phyloP scores from a whole-genome alignment of 441 rosid species.

The Pelargonium cotyledonis region DNA sequence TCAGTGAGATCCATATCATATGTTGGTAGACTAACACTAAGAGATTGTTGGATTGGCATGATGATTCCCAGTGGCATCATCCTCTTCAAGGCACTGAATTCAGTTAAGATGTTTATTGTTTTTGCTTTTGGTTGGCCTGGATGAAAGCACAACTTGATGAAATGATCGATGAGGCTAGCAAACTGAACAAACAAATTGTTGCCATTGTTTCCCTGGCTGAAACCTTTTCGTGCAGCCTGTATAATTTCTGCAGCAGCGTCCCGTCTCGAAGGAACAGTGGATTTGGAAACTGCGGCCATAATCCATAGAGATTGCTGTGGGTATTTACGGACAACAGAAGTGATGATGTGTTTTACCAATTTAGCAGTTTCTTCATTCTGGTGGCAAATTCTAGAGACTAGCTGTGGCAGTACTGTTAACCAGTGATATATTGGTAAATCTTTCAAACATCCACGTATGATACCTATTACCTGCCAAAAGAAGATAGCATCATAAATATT shows the following conservation, averaged over 20 bases:
- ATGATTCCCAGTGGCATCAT: conserved; percentile 94
- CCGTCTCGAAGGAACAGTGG: conserved; percentile 85
- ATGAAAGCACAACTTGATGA: conserved; percentile 88
- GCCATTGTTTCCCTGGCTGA: conserved; percentile 63
- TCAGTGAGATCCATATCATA: conserved; percentile 46
- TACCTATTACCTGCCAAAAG: conserved; percentile 65
- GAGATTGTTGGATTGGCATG: conserved; percentile 96
- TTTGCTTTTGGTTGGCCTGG: conserved; percentile 76
- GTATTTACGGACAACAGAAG: conserved; percentile 77
- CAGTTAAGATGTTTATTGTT: conserved; percentile 86
- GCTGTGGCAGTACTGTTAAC: conserved; percentile 92
- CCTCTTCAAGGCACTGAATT: conserved; percentile 96
- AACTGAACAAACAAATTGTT: conserved; percentile 82
- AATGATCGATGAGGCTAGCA: conserved; percentile 85
- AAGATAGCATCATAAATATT: conserved; percentile 14
- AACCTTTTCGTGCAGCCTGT: conserved; percentile 85
- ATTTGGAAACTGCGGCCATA: conserved; percentile 98
- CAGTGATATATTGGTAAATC: conserved; percentile 96
- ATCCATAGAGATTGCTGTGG: conserved; percentile 98
- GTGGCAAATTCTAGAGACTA: conserved; percentile 98
- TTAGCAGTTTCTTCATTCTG: conserved; percentile 84
- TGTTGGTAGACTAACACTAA: conserved; percentile 73
- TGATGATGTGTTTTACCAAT: conserved; percentile 73
- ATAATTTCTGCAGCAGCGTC: conserved; percentile 96
- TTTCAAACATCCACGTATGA: conserved; percentile 92